A percentile compares a stretch with the other conserved stretches of the same genome.
These are phyloP conservation scores for Malassezia obtusa DNA, from an alignment of 1,284 basidiomycete genomes.

Conservation along the genomic window DNA sequence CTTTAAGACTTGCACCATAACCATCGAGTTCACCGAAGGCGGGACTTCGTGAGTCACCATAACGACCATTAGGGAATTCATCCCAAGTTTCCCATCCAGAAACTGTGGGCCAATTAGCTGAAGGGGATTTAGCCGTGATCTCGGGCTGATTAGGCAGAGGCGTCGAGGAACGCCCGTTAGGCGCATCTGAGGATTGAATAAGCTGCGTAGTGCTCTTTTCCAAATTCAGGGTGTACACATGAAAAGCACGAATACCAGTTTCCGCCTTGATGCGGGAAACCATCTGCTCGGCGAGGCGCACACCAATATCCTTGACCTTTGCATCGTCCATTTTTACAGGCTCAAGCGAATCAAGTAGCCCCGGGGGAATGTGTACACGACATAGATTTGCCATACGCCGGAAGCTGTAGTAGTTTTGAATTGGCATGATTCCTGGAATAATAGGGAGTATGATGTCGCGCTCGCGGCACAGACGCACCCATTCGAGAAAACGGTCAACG, in stretches of 20 bases:
- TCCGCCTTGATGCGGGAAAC: conserved; percentile 57
- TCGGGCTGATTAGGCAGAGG: background rate
- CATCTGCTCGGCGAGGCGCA: conserved; percentile 56
- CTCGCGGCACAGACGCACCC: conserved; percentile 26
- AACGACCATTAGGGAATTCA: conserved; percentile 47
- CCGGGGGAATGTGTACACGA: conserved; percentile 66
- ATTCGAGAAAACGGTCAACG: conserved; percentile 53
- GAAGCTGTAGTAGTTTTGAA: conserved; percentile 91
- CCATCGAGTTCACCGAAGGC: conserved; percentile 47
- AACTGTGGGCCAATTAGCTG: background rate
- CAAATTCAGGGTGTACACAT: conserved; percentile 93
- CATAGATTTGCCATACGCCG: conserved; percentile 79
- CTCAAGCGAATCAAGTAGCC: conserved; percentile 62
- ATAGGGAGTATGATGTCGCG: conserved; percentile 80
- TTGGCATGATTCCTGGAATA: conserved; percentile 93
- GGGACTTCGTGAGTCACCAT: conserved; percentile 42
- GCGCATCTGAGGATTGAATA: conserved; percentile 52
- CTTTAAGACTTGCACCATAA: conserved; percentile 45
- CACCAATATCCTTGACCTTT: conserved; percentile 77
- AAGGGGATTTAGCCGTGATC: conserved; percentile 11
- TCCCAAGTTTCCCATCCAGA: conserved; percentile 32
- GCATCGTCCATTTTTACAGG: conserved; percentile 68
- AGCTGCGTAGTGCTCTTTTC: conserved; percentile 91
- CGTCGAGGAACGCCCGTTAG: conserved; percentile 8
- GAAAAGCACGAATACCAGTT: conserved; percentile 67